Conservation (phyloP, 495 filamentous ascomycete species). For the Parachaetomium inaequale region DNA sequence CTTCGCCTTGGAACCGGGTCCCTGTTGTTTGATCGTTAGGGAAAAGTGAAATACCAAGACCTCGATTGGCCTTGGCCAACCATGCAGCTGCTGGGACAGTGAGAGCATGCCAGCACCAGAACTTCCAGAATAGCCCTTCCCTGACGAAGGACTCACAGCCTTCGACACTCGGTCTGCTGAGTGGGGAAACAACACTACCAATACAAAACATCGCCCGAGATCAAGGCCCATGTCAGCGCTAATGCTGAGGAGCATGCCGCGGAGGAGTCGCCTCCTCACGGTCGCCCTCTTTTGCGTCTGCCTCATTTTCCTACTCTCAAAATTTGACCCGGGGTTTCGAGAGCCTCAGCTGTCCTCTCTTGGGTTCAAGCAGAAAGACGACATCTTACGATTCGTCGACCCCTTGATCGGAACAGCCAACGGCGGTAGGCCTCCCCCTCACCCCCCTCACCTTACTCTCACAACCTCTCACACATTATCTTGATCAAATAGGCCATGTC, state of each 20-base stretch:
- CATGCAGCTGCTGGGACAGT: not conserved
- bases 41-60: too few relatives aligned
- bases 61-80: too few relatives aligned
- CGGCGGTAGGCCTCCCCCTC: conserved; percentile 42
- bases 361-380: conserved; percentile 13
- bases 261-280: conserved; percentile 36
- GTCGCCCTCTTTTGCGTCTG: conserved; percentile 29
- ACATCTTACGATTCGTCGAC: conserved; percentile 45
- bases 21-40: too few relatives aligned
- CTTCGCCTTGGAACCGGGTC: too few relatives aligned
- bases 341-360: conserved; percentile 22
- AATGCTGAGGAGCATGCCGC: conserved; percentile 35
- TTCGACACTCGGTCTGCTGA: too few relatives aligned
- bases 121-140: not conserved
- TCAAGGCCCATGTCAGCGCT: conserved; percentile 21
- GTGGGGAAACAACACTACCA: not conserved
- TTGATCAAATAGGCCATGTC: conserved; percentile 50
- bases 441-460: not conserved
- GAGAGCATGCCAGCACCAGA: not conserved
- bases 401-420: conserved; percentile 61
- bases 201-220: not conserved
- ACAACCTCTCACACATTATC: not conserved
- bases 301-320: conserved; percentile 30
- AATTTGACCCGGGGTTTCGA: conserved; percentile 22
- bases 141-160: too few relatives aligned